Conservation (phyloP, 2,329 filamentous ascomycete genomes). For the Penicillium glabrum region DNA sequence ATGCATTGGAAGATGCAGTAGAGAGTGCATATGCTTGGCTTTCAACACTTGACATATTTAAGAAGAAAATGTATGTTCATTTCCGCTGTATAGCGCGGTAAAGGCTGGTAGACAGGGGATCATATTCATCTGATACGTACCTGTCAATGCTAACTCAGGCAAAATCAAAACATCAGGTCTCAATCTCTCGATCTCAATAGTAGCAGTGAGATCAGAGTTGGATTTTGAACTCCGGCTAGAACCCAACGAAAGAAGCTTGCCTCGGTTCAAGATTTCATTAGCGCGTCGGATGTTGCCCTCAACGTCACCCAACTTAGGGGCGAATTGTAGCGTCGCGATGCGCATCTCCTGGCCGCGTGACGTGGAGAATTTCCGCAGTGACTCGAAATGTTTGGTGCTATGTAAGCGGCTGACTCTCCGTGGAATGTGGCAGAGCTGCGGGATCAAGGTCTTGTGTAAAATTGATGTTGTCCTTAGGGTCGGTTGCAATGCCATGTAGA, state of each 20-base stretch:
- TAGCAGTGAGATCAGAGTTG: background rate
- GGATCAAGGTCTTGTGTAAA: background rate
- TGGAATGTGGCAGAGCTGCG: background rate
- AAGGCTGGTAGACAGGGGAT: background rate
- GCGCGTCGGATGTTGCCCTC: constrained; percentile 47
- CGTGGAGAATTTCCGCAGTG: constrained; percentile 9
- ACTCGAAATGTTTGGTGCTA: background rate
- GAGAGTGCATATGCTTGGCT: background rate
- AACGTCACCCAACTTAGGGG: constrained; percentile 44
- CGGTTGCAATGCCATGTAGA: background rate
- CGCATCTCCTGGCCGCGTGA: constrained; percentile 35
- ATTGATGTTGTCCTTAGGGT: background rate
- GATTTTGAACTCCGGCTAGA: background rate
- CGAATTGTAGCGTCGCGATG: constrained; percentile 50
- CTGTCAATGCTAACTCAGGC: constrained; percentile 63
- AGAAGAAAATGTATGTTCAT: background rate
- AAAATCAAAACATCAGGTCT: constrained; percentile 59
- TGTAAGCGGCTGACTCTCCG: background rate
- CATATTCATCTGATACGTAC: constrained; percentile 33
- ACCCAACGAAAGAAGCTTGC: constrained; percentile 20
- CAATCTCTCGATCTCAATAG: constrained; percentile 20
- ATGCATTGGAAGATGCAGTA: background rate
- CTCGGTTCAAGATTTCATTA: constrained; percentile 41
- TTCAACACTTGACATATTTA: background rate
- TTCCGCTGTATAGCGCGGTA: background rate